Evolutionary conservation across 129 eudicot species (phyloP).

Genomic region (Lactuca saligna): DNA sequence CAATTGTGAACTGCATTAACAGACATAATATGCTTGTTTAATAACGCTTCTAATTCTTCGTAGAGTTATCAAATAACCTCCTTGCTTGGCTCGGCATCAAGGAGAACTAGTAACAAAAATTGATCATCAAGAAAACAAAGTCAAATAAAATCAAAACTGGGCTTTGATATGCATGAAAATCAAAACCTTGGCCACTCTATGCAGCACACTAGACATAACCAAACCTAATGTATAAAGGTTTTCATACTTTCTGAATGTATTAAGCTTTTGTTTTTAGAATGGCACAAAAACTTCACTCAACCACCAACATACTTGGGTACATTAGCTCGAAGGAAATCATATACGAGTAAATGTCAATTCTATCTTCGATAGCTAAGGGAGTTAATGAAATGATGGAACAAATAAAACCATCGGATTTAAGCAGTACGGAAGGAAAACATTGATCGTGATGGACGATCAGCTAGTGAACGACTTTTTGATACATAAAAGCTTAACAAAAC

Average conservation of each 20-base stretch:
- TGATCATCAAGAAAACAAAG: conserved; percentile 2
- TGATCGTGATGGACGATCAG: conserved; percentile 20
- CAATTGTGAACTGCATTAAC: no score
- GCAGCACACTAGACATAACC: not conserved
- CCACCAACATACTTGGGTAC: not conserved
- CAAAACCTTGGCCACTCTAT: not conserved
- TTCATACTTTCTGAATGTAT: not conserved
- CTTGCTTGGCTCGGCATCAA: no score
- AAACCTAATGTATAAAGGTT: not conserved
- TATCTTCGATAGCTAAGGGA: not conserved
- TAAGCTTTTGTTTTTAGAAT: not conserved
- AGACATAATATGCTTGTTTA: not conserved
- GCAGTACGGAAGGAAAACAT: not conserved
- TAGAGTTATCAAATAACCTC: no score
- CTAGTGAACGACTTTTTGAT: not conserved
- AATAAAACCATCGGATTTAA: conserved; percentile 2
- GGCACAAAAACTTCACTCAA: not conserved
- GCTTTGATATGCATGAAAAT: not conserved
- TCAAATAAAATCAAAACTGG: not conserved
- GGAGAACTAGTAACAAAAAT: not conserved
- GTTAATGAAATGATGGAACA: not conserved
- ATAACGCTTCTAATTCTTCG: not conserved
- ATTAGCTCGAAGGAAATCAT: not conserved
- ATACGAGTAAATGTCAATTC: not conserved
- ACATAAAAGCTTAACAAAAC: not conserved